Base-by-base conservation (phyloP, 371 early-diverging fungal species). In the Mortierella sp. region DNA sequence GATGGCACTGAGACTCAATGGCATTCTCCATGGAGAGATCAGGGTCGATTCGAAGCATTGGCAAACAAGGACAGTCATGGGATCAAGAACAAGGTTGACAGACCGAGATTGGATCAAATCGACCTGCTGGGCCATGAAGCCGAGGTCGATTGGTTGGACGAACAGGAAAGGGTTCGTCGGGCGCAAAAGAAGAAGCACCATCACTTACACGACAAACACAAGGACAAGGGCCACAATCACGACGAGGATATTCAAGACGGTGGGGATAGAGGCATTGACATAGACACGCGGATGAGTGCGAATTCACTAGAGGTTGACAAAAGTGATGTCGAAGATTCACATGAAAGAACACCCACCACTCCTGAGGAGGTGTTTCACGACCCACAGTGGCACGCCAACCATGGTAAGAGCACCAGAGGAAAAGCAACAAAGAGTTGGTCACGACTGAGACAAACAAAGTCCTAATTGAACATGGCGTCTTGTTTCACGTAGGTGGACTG, bases 61-160 rank as follows among this genome's bases (percentile, higher is more conserved):
- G 2, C 43, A 13, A 44, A 55, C 9, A 12, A 25, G 2, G 45
- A 39, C 28, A n/a, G 27, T 14, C 46, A 51, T 7, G 50, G 27
- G 12, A 43, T 25, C 4, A 19, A 45, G 1, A 17, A 54, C 17
- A 34, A 31, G 5, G 31, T 31, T 22, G 50, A 14, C 1, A 45
- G 54, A 21, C 52, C 56, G 12, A 59, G 49, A 24, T 17, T 52
- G 31, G 74, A 73, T 45, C 56, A 73, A 37, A 63, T 60, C 14
- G 74, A 59, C 31, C 19, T 73, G 8, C 19, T 73, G 55, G 60
- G 47, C 1, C 46, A 62, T 44, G 73, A 73, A 31, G 67, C 73
- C 3, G 57, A 66, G 27, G 10, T 72, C 0, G 67, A 72, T 19
- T 72, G 72, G 72, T 25, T 61, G 19, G 21, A 66, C 17, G 62